Conservation (phyloP, 495 filamentous ascomycete species). For the Jackrogersella multiformis region DNA sequence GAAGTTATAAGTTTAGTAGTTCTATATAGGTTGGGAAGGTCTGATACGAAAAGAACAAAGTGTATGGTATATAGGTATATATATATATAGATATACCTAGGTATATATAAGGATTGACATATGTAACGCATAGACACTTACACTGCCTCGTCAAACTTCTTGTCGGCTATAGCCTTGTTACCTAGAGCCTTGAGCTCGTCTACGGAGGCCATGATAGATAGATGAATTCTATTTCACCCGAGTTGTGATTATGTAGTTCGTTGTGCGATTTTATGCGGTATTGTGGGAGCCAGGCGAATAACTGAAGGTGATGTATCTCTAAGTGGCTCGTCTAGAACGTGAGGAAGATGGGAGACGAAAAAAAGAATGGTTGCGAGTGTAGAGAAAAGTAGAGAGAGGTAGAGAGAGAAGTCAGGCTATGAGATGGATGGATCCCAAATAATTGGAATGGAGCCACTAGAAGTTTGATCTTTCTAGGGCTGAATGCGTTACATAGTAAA, state of each 20-base stretch:
- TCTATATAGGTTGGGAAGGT: not conserved
- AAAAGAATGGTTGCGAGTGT: too few relatives aligned
- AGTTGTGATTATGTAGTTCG: not conserved
- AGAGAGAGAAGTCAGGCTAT: too few relatives aligned
- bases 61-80: too few relatives aligned
- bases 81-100: too few relatives aligned
- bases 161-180: constrained; percentile 96
- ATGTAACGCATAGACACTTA: constrained; percentile 61
- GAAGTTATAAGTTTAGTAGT: constrained; percentile 22
- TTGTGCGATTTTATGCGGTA: too few relatives aligned
- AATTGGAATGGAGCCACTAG: constrained; percentile 20
- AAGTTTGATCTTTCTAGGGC: constrained; percentile 34
- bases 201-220: constrained; percentile 56
- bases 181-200: constrained; percentile 89
- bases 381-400: too few relatives aligned
- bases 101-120: not conserved
- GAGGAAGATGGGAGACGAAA: too few relatives aligned
- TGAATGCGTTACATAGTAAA: constrained; percentile 39
- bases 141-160: constrained; percentile 96
- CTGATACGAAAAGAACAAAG: not conserved
- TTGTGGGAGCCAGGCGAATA: too few relatives aligned
- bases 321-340: too few relatives aligned
- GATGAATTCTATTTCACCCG: not conserved
- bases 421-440: too few relatives aligned
- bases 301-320: too few relatives aligned